Conservation (phyloP, 352 stramenopile genomes). For the Globisporangium canariense region DNA sequence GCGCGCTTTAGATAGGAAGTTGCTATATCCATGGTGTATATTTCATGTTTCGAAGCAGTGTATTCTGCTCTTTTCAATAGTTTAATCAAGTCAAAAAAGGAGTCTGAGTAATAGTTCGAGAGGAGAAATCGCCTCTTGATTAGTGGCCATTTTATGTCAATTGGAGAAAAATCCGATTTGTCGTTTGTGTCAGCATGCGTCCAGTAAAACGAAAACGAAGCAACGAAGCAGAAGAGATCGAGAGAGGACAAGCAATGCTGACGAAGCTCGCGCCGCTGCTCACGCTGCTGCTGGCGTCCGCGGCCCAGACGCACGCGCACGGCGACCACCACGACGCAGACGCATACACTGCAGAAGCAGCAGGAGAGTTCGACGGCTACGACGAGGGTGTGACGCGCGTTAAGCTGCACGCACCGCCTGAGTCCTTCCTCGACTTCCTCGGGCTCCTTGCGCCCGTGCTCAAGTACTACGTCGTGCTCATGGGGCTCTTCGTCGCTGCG, state of each 20-base stretch:
- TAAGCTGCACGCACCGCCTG: conserved; percentile 22
- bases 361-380: neutral
- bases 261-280: neutral
- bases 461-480: conserved; percentile 73
- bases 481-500: conserved; percentile 54
- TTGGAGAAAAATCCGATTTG: too few relatives aligned
- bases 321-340: neutral
- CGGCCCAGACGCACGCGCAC: neutral
- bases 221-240: neutral
- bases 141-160: too few relatives aligned
- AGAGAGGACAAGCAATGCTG: neutral
- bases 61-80: too few relatives aligned
- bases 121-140: too few relatives aligned
- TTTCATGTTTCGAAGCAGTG: too few relatives aligned
- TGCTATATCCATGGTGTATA: too few relatives aligned
- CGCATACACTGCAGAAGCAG: neutral
- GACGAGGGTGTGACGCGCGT: conserved; percentile 5
- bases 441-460: conserved; percentile 52
- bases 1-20: conserved; percentile 1
- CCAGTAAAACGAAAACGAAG: neutral
- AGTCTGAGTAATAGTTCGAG: too few relatives aligned
- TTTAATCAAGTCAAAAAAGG: neutral
- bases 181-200: too few relatives aligned
- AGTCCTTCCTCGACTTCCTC: conserved; percentile 55
- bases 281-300: neutral